Percentiles rank a stretch among this genome's conserved stretches.
These are phyloP conservation scores for Pleoardoris graminearum DNA, from an alignment of 2,329 filamentous ascomycete species.

Conservation along the genomic window DNA sequence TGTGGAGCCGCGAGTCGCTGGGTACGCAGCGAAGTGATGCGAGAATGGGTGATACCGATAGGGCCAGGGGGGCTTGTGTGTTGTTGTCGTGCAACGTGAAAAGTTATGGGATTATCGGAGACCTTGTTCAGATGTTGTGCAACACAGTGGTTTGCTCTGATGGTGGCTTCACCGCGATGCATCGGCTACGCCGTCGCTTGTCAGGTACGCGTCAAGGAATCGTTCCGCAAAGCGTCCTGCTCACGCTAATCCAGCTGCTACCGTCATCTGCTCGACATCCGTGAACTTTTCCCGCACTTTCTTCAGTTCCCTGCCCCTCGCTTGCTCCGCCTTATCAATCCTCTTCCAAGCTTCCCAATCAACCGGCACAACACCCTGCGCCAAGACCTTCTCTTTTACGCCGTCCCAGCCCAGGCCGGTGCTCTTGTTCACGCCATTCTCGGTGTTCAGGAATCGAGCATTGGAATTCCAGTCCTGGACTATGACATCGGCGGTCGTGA, in stretches of 20 bases:
- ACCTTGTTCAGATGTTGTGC: too few species aligned
- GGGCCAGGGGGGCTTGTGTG: too few species aligned
- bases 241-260: background rate
- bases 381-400: slow-evolving; percentile 63
- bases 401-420: slow-evolving; percentile 73
- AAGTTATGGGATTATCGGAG: too few species aligned
- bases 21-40: too few species aligned
- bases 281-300: slow-evolving; percentile 74
- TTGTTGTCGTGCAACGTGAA: too few species aligned
- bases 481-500: slow-evolving; percentile 83
- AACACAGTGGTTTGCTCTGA: too few species aligned
- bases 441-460: slow-evolving; percentile 54
- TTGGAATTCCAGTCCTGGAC: slow-evolving; percentile 69
- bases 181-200: too few species aligned
- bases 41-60: too few species aligned
- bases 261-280: background rate
- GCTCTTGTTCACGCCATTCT: slow-evolving; percentile 35
- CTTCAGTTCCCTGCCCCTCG: slow-evolving; percentile 65
- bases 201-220: too few species aligned
- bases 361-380: slow-evolving; percentile 64
- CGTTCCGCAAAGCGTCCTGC: background rate
- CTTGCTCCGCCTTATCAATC: slow-evolving; percentile 79
- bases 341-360: slow-evolving; percentile 84
- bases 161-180: too few species aligned
- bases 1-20: too few species aligned